A percentile compares a stretch with the other conserved stretches of the same genome.
phyloP scores from a whole-genome alignment of 495 filamentous ascomycete genomes.

The Emericellopsis terricola region DNA sequence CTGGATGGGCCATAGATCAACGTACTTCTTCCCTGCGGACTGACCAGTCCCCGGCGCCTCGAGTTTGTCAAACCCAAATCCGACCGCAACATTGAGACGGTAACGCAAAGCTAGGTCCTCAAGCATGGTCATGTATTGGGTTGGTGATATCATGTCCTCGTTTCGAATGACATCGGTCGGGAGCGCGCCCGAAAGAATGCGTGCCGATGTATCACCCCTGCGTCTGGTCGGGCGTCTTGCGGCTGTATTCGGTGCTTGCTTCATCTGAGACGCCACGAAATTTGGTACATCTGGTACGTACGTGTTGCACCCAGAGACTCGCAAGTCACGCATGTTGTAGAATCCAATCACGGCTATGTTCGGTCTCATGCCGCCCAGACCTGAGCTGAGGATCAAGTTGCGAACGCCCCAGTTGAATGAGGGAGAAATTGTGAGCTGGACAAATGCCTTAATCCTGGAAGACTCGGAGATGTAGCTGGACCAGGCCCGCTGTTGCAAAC shows the following conservation, averaged over 20 bases:
- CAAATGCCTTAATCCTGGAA: constrained; percentile 78
- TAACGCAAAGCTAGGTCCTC: constrained; percentile 65
- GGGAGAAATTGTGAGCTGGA: constrained; percentile 68
- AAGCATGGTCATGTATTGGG: constrained; percentile 64
- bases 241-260: no score
- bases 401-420: constrained; percentile 71
- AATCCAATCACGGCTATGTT: constrained; percentile 69
- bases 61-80: constrained; percentile 62
- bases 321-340: constrained; percentile 58
- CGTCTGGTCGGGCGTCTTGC: constrained; percentile 7
- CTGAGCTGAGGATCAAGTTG: constrained; percentile 65
- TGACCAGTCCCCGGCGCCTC: constrained; percentile 45
- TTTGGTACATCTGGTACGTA: constrained; percentile 15
- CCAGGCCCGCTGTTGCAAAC: constrained; percentile 65
- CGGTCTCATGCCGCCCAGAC: constrained; percentile 77
- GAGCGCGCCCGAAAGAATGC: constrained; percentile 28
- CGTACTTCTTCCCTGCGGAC: constrained; percentile 50
- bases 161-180: constrained; percentile 42
- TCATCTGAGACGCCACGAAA: constrained; percentile 5
- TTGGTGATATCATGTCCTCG: constrained; percentile 42
- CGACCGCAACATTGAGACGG: constrained; percentile 72
- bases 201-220: constrained; percentile 25
- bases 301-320: constrained; percentile 22
- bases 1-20: constrained; percentile 80
- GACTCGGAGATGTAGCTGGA: constrained; percentile 66